These are phyloP conservation scores for Geotrichum citri-aurantii DNA, from an alignment of 1,139 yeast genomes.

Conservation along the genomic window DNA sequence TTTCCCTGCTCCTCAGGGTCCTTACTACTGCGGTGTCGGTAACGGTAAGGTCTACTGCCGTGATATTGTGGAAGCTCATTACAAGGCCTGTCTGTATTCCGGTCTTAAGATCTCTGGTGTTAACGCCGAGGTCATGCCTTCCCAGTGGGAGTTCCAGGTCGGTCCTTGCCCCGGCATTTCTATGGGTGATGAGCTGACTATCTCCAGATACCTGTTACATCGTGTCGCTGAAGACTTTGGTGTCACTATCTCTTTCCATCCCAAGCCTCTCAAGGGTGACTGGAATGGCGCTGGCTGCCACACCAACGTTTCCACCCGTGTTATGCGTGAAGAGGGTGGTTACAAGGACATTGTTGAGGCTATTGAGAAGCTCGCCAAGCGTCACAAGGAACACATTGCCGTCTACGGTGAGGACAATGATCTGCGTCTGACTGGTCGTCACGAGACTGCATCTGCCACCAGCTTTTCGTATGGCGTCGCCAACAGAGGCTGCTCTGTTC, in stretches of 20 bases:
- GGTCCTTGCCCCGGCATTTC: conserved; percentile 94
- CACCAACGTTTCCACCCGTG: conserved; percentile 91
- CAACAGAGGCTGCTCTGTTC: conserved; percentile 97
- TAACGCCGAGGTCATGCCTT: conserved; percentile 99
- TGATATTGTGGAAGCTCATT: conserved; percentile 98
- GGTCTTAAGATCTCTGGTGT: conserved; percentile 91
- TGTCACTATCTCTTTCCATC: conserved; percentile 97
- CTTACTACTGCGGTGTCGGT: conserved; percentile 99
- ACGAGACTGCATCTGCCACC: conserved; percentile 94
- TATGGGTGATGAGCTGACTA: conserved; percentile 98
- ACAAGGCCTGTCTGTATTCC: conserved; percentile 93
- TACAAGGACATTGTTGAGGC: conserved; percentile 91
- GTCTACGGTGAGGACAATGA: conserved; percentile 95
- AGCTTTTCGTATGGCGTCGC: conserved; percentile 95
- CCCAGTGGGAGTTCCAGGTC: conserved; percentile 99
- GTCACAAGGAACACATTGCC: conserved; percentile 94
- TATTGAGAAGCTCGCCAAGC: conserved; percentile 85
- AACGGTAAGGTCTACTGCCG: conserved; percentile 97
- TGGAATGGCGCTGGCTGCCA: conserved; percentile 99
- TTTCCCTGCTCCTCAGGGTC: conserved; percentile 99
- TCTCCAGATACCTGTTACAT: conserved; percentile 85
- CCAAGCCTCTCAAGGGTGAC: conserved; percentile 97
- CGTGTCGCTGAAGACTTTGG: conserved; percentile 99
- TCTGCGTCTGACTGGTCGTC: conserved; percentile 92
- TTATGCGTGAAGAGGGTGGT: conserved; percentile 93